These are phyloP conservation scores for Mycosphaerella sp. DNA, from an alignment of 2,329 filamentous ascomycete species.

Conservation along the genomic window DNA sequence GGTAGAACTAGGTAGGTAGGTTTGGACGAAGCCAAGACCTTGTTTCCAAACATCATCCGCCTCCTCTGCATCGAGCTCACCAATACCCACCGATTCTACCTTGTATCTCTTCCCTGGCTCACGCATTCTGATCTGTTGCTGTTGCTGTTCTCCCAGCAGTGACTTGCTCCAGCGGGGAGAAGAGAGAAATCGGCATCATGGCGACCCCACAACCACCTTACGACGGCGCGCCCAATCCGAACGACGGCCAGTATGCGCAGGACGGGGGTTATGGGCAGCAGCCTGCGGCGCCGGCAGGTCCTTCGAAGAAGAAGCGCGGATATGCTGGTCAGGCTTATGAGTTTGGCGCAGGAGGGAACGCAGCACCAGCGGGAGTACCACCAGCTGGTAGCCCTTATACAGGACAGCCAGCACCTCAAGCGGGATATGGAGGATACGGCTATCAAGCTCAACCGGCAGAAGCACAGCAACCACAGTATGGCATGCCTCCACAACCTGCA, in stretches of 20 bases:
- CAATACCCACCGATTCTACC: not conserved
- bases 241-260: conserved; percentile 19
- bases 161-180: not conserved
- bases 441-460: conserved; percentile 41
- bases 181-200: conserved; percentile 6
- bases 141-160: not conserved
- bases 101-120: not conserved
- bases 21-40: not conserved
- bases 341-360: conserved; percentile 80
- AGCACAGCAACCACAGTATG: conserved; percentile 30
- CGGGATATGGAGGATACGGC: conserved; percentile 25
- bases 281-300: conserved; percentile 21
- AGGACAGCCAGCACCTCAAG: conserved; percentile 36
- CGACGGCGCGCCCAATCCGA: conserved; percentile 16
- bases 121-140: not conserved
- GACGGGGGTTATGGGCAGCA: conserved; percentile 25
- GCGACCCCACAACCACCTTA: conserved; percentile 17
- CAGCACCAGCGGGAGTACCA: conserved; percentile 38
- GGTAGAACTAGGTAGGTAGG: too few relatives aligned
- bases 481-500: conserved; percentile 31
- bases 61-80: not conserved
- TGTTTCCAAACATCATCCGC: conserved; percentile 2
- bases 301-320: conserved; percentile 77
- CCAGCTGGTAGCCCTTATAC: conserved; percentile 41
- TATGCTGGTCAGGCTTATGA: conserved; percentile 95